phyloP scores from a whole-genome alignment of 805 yeast genomes.

The Candida namnaoensis region DNA sequence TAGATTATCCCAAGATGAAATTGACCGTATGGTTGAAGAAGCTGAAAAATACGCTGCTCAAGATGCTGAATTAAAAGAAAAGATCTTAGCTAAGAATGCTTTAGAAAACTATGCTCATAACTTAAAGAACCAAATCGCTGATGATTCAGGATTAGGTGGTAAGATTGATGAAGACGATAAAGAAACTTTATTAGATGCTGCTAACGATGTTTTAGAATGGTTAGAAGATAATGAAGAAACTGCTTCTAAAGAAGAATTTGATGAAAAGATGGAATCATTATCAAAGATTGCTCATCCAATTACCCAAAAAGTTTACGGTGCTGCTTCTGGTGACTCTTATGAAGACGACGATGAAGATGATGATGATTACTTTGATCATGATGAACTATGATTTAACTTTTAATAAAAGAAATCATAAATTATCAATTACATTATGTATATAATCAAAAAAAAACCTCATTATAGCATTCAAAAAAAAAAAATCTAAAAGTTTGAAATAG shows the following conservation, averaged over 20 bases:
- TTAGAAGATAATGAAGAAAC: slow-evolving; percentile 79
- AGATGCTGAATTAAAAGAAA: slow-evolving; percentile 74
- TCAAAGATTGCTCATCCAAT: slow-evolving; percentile 84
- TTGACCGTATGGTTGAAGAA: slow-evolving; percentile 96
- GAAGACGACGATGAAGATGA: slow-evolving; percentile 47
- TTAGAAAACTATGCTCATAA: slow-evolving; percentile 85
- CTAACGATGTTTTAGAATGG: slow-evolving; percentile 81
- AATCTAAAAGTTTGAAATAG: too few relatives aligned
- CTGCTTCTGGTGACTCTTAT: slow-evolving; percentile 37
- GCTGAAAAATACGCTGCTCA: slow-evolving; percentile 93
- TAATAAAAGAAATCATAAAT: too few relatives aligned
- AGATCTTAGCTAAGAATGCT: slow-evolving; percentile 81
- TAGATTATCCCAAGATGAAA: slow-evolving; percentile 86
- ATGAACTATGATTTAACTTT: slow-evolving; percentile 40
- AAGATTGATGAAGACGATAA: slow-evolving; percentile 86
- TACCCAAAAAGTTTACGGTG: slow-evolving; percentile 75
- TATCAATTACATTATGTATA: too few relatives aligned
- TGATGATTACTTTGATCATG: slow-evolving; percentile 55
- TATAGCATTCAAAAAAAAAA: too few relatives aligned
- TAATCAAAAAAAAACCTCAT: neutral
- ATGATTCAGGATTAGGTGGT: slow-evolving; percentile 57
- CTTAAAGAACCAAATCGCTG: slow-evolving; percentile 58
- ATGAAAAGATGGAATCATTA: slow-evolving; percentile 82
- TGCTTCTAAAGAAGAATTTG: slow-evolving; percentile 88
- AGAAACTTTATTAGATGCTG: slow-evolving; percentile 80